Conservation (phyloP, 2,329 filamentous ascomycete genomes). For the Trichoderma sp. region DNA sequence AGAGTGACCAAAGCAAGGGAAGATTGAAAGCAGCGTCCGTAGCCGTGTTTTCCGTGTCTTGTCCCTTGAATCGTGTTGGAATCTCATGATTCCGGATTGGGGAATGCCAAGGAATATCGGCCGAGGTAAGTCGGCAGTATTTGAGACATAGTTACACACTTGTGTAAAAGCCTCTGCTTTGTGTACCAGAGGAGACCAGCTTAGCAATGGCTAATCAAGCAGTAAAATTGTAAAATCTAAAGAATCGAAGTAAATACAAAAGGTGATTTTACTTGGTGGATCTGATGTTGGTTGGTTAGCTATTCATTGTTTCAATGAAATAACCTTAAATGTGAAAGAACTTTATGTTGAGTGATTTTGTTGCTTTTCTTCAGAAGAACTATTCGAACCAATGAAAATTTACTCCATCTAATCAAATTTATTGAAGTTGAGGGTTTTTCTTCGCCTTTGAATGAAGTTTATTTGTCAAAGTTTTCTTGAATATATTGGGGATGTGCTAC, state of each 20-base stretch:
- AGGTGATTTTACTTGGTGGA: not conserved
- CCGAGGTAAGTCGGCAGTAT: not conserved
- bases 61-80: not conserved
- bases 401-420: not conserved
- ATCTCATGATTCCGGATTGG: not conserved
- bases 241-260: not conserved
- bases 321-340: not conserved
- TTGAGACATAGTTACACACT: not conserved
- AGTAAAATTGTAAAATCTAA: not conserved
- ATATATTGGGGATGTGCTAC: not conserved
- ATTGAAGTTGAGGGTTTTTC: not conserved
- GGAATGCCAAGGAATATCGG: not conserved
- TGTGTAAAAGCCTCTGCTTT: not conserved
- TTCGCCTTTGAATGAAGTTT: not conserved
- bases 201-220: not conserved
- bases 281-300: not conserved
- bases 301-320: not conserved
- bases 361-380: not conserved
- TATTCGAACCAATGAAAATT: not conserved
- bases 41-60: not conserved
- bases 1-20: not conserved
- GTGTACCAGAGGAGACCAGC: not conserved
- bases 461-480: not conserved
- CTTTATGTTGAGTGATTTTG: not conserved
- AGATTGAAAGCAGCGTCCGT: not conserved